These are phyloP conservation scores for Suillus weaverae DNA, from an alignment of 768 basidiomycete species.

Conservation along the genomic window DNA sequence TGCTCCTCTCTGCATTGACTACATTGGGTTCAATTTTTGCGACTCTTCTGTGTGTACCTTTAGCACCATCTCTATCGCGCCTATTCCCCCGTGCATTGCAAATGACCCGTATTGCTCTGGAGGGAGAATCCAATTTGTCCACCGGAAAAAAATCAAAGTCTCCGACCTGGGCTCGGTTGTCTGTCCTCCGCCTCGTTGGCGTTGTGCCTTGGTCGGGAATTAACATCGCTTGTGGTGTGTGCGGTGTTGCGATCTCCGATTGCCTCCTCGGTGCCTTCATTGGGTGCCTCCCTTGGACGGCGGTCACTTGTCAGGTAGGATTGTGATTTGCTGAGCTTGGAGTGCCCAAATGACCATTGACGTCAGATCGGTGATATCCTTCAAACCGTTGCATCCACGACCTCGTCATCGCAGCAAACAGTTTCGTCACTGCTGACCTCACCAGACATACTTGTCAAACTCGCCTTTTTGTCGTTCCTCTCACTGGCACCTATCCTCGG, in stretches of 20 bases:
- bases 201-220: conserved; percentile 97
- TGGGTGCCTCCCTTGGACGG: conserved; percentile 85
- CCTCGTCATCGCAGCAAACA: conserved; percentile 69
- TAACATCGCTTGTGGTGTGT: conserved; percentile 94
- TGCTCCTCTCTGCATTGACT: conserved; percentile 81
- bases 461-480: conserved; percentile 78
- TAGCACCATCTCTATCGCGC: conserved; percentile 79
- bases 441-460: conserved; percentile 80
- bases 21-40: conserved; percentile 84
- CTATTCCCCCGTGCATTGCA: conserved; percentile 84
- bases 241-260: conserved; percentile 72
- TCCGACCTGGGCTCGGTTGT: conserved; percentile 78
- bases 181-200: conserved; percentile 86
- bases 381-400: conserved; percentile 76
- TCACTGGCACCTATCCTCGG: conserved; percentile 87
- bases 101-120: conserved; percentile 79
- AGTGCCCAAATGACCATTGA: conserved; percentile 9
- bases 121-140: conserved; percentile 56
- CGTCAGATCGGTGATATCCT: conserved; percentile 81
- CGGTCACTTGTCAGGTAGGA: conserved; percentile 84
- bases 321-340: conserved; percentile 13
- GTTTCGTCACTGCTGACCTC: conserved; percentile 85
- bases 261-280: conserved; percentile 83
- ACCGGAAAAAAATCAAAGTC: conserved; percentile 37
- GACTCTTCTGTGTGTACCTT: conserved; percentile 76